Evolutionary conservation across 2,329 filamentous ascomycete species (phyloP).

Genomic region (Exophiala bonariae): DNA sequence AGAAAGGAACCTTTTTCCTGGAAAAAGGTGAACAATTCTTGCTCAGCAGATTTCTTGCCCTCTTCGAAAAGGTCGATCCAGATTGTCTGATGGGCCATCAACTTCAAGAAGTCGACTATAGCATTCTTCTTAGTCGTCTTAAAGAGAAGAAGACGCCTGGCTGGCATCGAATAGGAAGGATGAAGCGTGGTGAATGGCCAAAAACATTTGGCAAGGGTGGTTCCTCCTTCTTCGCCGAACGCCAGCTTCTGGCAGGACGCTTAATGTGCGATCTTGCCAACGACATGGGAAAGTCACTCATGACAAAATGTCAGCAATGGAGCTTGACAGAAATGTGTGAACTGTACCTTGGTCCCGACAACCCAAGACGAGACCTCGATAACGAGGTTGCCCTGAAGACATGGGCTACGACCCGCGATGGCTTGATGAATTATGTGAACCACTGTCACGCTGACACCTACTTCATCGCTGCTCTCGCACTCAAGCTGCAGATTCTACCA

Average conservation of each 20-base stretch:
- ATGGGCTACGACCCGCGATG: constrained; percentile 80
- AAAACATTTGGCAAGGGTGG: constrained; percentile 80
- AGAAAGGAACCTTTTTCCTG: constrained; percentile 74
- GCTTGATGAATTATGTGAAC: constrained; percentile 87
- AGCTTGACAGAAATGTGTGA: constrained; percentile 97
- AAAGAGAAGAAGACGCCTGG: constrained; percentile 88
- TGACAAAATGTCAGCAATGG: constrained; percentile 98
- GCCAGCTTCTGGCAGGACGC: constrained; percentile 83
- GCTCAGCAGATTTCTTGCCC: constrained; percentile 82
- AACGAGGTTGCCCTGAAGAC: constrained; percentile 83
- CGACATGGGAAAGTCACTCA: constrained; percentile 93
- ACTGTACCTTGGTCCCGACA: constrained; percentile 74
- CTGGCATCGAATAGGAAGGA: constrained; percentile 88
- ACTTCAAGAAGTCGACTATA: constrained; percentile 96
- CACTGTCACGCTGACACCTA: constrained; percentile 96
- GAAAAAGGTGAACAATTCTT: constrained; percentile 84
- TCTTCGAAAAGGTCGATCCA: constrained; percentile 84
- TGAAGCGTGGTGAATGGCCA: constrained; percentile 84
- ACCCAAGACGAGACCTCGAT: constrained; percentile 78
- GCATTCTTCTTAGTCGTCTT: constrained; percentile 80
- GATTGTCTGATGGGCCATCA: constrained; percentile 94
- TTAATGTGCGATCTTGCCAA: constrained; percentile 93
- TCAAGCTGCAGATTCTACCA: constrained; percentile 88
- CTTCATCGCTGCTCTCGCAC: constrained; percentile 86
- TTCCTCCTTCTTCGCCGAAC: constrained; percentile 89